Evolutionary conservation across 768 basidiomycete species (phyloP), one percentile per base, ranked within the genome.

Genomic region (Termitomyces sp.): DNA sequence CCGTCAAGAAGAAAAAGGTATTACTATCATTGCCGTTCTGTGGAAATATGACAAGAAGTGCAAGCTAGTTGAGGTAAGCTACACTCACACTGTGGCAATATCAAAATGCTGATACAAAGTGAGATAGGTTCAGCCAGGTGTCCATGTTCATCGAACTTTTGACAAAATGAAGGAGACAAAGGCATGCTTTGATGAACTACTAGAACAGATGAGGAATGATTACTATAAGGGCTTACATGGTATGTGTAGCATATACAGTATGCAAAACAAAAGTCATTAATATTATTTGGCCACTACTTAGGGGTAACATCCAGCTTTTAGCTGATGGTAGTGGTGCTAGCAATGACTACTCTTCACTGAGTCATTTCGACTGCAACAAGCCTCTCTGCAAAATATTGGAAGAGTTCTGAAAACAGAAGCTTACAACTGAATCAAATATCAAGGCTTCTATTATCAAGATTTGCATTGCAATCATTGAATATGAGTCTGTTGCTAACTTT

Each of bases 281-380:
- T n/a, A n/a, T n/a, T n/a, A n/a, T n/a, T n/a, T n/a, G n/a, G n/a
- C n/a, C 20, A 12, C n/a, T n/a, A 15, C 1, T 22, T 47, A 56
- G 55, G 45, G 22, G 15, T n/a, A 56, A 56, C 15, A 37, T 56
- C 13, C 16, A 27, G 22, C 55, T 56, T 16, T 12, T 56, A 12
- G 55, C 55, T 24, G 55, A 48, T 39, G 15, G 55, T 31, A 53
- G 37, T 24, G 46, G 55, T 18, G 45, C 44, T 11, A 47, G 16
- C 22, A 56, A 56, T 41, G 55, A 56, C 18, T 56, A 47, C 22
- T 27, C 46, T 44, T 56, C 46, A 18, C 39, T 55, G 8, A 55
- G 54, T 33, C 54, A 55, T 55, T 44, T 55, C 31, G 42, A 55
- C 18, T 4, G 42, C 27, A 55, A 2, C 8, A 31, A 13, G 27